phyloP scores from a whole-genome alignment of 164 flowering plant species.

The Houttuynia cordata region DNA sequence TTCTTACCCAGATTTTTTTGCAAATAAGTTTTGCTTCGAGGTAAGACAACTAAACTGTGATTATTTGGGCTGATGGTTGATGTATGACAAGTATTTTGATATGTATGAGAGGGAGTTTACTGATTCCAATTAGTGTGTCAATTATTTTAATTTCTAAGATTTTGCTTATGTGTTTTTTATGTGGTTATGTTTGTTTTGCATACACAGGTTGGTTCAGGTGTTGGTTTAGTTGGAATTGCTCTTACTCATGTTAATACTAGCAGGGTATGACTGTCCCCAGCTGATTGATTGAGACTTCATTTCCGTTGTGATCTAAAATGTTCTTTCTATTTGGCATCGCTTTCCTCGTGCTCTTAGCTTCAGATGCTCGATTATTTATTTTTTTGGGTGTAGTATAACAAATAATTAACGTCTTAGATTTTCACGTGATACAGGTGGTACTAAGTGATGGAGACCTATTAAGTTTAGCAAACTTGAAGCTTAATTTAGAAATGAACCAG shows the following conservation, averaged over 20 bases:
- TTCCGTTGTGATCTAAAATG: background rate
- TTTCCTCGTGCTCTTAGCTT: background rate
- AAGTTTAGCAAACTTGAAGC: slow-evolving; percentile 65
- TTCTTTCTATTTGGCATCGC: background rate
- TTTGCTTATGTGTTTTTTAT: background rate
- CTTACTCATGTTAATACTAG: slow-evolving; percentile 65
- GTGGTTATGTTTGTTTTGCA: background rate
- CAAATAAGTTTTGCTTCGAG: slow-evolving; percentile 70
- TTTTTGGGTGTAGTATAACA: no score
- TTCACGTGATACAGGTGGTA: slow-evolving; percentile 39
- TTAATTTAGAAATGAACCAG: slow-evolving; percentile 63
- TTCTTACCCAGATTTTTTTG: slow-evolving; percentile 59
- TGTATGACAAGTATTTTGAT: no score
- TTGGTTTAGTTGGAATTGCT: slow-evolving; percentile 87
- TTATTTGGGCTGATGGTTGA: background rate
- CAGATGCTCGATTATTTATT: background rate
- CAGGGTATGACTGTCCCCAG: slow-evolving; percentile 31
- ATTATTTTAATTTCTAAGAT: no score
- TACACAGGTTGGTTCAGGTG: slow-evolving; percentile 89
- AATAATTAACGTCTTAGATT: background rate
- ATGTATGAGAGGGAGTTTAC: no score
- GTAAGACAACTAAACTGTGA: slow-evolving; percentile 24
- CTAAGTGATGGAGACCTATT: slow-evolving; percentile 78
- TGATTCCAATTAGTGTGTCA: no score
- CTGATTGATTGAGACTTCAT: background rate